Percentiles rank a stretch among this genome's conserved stretches.
Evolutionary conservation across 2,329 filamentous ascomycete species (phyloP).

Genomic region (Fusarium penzigii): DNA sequence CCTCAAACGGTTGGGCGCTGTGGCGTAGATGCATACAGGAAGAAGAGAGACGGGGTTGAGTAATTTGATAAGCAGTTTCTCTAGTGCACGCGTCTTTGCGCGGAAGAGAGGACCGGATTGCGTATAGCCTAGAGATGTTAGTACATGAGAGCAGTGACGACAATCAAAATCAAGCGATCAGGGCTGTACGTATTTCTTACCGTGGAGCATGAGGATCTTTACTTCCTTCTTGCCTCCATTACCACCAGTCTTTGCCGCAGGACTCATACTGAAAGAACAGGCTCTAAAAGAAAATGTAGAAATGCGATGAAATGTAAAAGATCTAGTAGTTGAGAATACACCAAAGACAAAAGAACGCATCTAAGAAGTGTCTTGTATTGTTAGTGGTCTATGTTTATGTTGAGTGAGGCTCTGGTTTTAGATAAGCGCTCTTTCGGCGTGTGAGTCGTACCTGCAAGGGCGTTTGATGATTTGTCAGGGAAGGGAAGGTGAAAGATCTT

Average conservation of each 20-base stretch:
- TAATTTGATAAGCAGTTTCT: constrained; percentile 76
- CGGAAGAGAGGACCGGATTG: constrained; percentile 86
- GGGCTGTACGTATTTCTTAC: constrained; percentile 33
- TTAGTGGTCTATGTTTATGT: no score
- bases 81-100: constrained; percentile 82
- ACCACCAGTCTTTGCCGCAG: constrained; percentile 30
- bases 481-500: constrained; percentile 7
- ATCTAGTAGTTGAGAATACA: constrained; percentile 18
- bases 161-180: no score
- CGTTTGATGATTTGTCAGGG: constrained; percentile 29
- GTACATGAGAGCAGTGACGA: not conserved
- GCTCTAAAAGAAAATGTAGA: constrained; percentile 6
- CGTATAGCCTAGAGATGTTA: constrained; percentile 67
- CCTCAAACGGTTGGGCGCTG: constrained; percentile 63
- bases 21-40: constrained; percentile 66
- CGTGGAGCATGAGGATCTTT: constrained; percentile 79
- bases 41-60: constrained; percentile 61
- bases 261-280: constrained; percentile 30
- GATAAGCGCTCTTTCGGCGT: constrained; percentile 10
- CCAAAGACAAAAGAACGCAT: constrained; percentile 19
- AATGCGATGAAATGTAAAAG: constrained; percentile 11
- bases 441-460: constrained; percentile 24
- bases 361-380: constrained; percentile 7
- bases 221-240: constrained; percentile 48
- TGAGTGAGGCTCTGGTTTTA: not conserved